phyloP scores from a whole-genome alignment of 768 basidiomycete genomes.

The Ramaria sp. region DNA sequence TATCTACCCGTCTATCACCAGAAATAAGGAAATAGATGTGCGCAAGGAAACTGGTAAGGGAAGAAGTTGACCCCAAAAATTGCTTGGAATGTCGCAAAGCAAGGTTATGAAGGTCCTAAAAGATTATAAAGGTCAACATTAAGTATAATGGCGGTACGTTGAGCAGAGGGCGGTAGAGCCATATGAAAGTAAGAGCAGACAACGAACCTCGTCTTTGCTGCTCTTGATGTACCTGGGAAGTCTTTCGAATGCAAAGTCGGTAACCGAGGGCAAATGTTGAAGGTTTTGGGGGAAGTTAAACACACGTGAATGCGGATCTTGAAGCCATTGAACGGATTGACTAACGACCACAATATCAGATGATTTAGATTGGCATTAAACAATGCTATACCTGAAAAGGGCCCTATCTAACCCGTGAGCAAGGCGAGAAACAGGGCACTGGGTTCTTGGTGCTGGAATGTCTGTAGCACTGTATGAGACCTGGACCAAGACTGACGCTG shows the following conservation, averaged over 20 bases:
- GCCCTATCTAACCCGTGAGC: constrained; percentile 59
- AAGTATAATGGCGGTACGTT: neutral
- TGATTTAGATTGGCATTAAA: neutral
- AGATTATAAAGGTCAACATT: neutral
- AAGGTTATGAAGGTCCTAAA: constrained; percentile 53
- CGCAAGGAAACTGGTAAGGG: constrained; percentile 68
- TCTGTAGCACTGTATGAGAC: constrained; percentile 22
- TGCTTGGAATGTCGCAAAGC: constrained; percentile 44
- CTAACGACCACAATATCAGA: constrained; percentile 26
- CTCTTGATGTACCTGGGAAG: constrained; percentile 65
- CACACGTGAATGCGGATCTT: constrained; percentile 74
- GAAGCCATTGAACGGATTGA: constrained; percentile 81
- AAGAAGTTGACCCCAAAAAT: constrained; percentile 86
- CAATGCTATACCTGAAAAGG: constrained; percentile 54
- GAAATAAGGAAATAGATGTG: constrained; percentile 88
- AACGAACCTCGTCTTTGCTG: constrained; percentile 57
- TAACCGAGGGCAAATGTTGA: constrained; percentile 61
- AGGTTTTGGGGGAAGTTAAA: constrained; percentile 76
- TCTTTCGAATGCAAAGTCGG: constrained; percentile 78
- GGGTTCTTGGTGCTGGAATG: constrained; percentile 28
- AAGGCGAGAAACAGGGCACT: constrained; percentile 50
- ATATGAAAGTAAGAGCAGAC: neutral
- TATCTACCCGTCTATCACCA: constrained; percentile 54
- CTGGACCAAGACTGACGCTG: neutral
- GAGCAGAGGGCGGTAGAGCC: neutral